Conservation (phyloP, 1,284 basidiomycete genomes). For the Tetrapyrgos nigripes region DNA sequence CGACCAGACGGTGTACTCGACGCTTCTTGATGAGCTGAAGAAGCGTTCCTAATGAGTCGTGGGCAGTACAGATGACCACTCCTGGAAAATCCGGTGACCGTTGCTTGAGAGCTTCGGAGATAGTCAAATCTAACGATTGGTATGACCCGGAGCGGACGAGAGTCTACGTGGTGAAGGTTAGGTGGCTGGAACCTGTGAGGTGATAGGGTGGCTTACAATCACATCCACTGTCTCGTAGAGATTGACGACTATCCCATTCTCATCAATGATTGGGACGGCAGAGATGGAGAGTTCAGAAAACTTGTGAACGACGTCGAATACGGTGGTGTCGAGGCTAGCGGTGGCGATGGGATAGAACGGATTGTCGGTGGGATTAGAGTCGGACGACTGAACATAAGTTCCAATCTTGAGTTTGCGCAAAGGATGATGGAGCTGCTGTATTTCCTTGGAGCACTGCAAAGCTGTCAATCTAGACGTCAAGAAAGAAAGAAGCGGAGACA, state of each 20-base stretch:
- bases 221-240: slow-evolving; percentile 99
- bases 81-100: slow-evolving; percentile 94
- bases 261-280: slow-evolving; percentile 95
- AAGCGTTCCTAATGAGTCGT: slow-evolving; percentile 93
- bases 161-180: slow-evolving; percentile 60
- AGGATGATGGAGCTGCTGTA: slow-evolving; percentile 77
- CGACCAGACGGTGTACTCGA: slow-evolving; percentile 92
- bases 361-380: slow-evolving; percentile 51
- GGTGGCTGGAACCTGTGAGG: slow-evolving; percentile 12
- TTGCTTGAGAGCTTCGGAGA: slow-evolving; percentile 91
- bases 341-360: slow-evolving; percentile 93
- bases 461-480: slow-evolving; percentile 14
- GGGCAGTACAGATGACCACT: slow-evolving; percentile 94
- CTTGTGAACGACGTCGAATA: slow-evolving; percentile 99
- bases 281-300: slow-evolving; percentile 96
- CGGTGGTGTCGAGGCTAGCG: slow-evolving; percentile 90
- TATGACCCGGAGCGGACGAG: slow-evolving; percentile 95
- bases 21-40: slow-evolving; percentile 93
- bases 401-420: slow-evolving; percentile 92
- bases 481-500: slow-evolving; percentile 33
- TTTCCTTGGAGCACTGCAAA: slow-evolving; percentile 73
- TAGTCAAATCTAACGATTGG: slow-evolving; percentile 94
- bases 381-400: slow-evolving; percentile 76
- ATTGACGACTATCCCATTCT: slow-evolving; percentile 93
- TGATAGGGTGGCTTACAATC: slow-evolving; percentile 69